phyloP scores from a whole-genome alignment of 371 early-diverging fungal genomes.

The Ordospora colligata region DNA sequence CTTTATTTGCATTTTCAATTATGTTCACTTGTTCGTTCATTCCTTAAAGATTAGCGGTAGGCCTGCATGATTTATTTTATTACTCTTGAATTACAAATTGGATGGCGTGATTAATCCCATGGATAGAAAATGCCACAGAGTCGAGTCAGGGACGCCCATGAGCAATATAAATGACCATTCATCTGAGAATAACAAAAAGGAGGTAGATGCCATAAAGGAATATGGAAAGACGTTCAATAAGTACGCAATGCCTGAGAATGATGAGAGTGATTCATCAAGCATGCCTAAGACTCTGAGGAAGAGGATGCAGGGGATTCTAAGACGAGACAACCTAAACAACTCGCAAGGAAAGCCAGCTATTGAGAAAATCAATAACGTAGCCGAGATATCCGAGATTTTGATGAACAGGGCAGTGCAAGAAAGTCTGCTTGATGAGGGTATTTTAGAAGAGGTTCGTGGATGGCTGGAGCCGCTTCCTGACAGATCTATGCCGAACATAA shows the following conservation, averaged over 20 bases:
- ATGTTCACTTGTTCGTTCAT: not conserved
- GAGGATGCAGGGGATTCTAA: conserved; percentile 71
- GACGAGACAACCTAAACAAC: conserved; percentile 69
- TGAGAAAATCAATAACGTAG: conserved; percentile 71
- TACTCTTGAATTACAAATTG: not conserved
- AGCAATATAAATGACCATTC: not conserved
- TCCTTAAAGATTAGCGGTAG: not conserved
- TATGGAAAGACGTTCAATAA: not conserved
- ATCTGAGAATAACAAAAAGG: not conserved
- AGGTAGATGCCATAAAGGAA: not conserved
- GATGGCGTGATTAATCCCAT: not conserved
- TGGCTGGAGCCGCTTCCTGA: conserved; percentile 94
- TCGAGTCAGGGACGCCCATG: not conserved
- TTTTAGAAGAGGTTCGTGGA: conserved; percentile 71
- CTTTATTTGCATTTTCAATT: not conserved
- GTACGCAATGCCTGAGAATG: not conserved
- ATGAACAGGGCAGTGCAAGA: conserved; percentile 64
- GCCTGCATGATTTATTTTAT: not conserved
- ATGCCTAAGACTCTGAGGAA: conserved; percentile 52
- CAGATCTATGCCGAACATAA: conserved; percentile 77
- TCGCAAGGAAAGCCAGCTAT: conserved; percentile 68
- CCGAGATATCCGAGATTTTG: conserved; percentile 65
- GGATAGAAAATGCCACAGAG: not conserved
- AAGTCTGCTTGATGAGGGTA: conserved; percentile 67
- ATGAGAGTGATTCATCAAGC: not conserved